Conservation (phyloP, 2,329 filamentous ascomycete genomes). For the Amauroascus niger region DNA sequence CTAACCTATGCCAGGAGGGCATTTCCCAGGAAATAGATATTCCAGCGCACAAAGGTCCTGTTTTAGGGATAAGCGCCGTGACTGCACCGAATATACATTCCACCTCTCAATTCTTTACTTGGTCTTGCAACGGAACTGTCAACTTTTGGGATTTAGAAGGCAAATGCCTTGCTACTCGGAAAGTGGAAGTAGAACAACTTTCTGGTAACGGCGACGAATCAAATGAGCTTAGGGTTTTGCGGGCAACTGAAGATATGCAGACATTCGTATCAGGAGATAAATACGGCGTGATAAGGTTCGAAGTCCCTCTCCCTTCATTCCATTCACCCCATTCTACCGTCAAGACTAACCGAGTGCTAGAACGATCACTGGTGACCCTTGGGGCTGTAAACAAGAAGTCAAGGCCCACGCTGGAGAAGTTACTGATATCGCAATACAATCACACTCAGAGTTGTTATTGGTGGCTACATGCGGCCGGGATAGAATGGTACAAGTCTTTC, state of each 20-base stretch:
- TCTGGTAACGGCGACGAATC: conserved; percentile 35
- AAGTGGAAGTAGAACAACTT: conserved; percentile 59
- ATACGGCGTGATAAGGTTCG: conserved; percentile 62
- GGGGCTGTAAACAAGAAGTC: conserved; percentile 56
- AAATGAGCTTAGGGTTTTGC: conserved; percentile 52
- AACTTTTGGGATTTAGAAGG: conserved; percentile 76
- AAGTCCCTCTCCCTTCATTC: conserved; percentile 4
- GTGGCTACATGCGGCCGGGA: conserved; percentile 80
- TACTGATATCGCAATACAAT: conserved; percentile 65
- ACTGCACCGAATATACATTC: conserved; percentile 49
- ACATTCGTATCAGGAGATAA: conserved; percentile 77
- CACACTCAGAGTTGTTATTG: conserved; percentile 52
- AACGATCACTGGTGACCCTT: conserved; percentile 40
- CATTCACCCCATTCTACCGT: background rate
- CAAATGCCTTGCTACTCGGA: conserved; percentile 52
- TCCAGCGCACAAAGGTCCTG: conserved; percentile 49
- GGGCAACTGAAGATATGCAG: conserved; percentile 51
- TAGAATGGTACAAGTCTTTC: conserved; percentile 86
- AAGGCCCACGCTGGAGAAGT: conserved; percentile 84
- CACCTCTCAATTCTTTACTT: conserved; percentile 72
- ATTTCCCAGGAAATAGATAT: conserved; percentile 32
- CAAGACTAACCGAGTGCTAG: conserved; percentile 23
- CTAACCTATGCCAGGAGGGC: conserved; percentile 26
- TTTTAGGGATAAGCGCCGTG: conserved; percentile 63
- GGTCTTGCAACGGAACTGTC: conserved; percentile 71